Base-by-base conservation (phyloP, 805 yeast species). In the Candida oleophila region DNA sequence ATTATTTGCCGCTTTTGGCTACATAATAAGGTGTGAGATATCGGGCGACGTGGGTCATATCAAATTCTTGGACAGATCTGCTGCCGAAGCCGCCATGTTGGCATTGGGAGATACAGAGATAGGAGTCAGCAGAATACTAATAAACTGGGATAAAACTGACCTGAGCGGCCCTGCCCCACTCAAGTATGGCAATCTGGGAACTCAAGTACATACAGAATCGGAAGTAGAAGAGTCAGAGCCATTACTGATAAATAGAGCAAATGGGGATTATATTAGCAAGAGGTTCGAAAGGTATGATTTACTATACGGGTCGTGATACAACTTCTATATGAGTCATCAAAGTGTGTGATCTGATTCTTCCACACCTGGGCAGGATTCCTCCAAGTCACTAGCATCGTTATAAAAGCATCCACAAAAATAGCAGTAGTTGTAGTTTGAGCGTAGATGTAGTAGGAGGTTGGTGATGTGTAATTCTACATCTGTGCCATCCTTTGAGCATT, bases 1-100 rank as follows among this genome's bases (percentile, higher is more conserved):
- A 12, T 76, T 79, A 50, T 85, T 87, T 59, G 71, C 80, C 36
- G 75, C 82, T 33, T 89, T 82, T 68, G 96, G 96, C 2, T 65
- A 68, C 46, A 60, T 72, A 3, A 40, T 69, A 5, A 56, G 52
- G 37, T 56, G 69, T 36, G 48, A 49, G 35, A 39, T 55, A 4
- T 52, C 65, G 30, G 42, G 47, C 19, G 45, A 55, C 15, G 43
- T 51, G 1, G 72, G 68, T 7, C 50, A 48, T 37, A 53, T 68
- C 11, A 63, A 57, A 41, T 72, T 54, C 47, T 54, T 57, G 22
- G 51, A 56, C 8, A 59, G 77, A 22, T 49, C 59, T 4, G 56
- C 68, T 4, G 76, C 77, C 1, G 74, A 71, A 46, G 39, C 51
- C 4, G 77, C 77, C 1, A 42, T 72, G n/a, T 38, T 67, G 9